Evolutionary conservation across 768 basidiomycete species (phyloP).

Genomic region (Lyophyllum atratum): DNA sequence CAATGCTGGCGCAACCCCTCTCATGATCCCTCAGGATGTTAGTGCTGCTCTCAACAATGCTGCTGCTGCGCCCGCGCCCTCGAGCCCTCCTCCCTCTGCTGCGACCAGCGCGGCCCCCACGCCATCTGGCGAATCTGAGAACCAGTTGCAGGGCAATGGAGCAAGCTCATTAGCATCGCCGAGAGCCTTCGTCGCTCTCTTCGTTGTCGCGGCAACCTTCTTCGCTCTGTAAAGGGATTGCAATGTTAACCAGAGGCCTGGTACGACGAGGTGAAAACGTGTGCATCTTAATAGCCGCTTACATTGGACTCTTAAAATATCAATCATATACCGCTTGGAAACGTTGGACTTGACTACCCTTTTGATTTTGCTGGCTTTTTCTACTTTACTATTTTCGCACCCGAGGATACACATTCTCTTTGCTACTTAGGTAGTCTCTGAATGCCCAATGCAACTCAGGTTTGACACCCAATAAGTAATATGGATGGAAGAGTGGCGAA

Average conservation of each 20-base stretch:
- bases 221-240: conserved; percentile 45
- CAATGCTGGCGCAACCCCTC: conserved; percentile 40
- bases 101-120: conserved; percentile 27
- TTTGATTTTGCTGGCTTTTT: conserved; percentile 23
- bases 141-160: conserved; percentile 44
- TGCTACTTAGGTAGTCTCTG: conserved; percentile 2
- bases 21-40: conserved; percentile 65
- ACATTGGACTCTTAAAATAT: conserved; percentile 32
- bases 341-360: conserved; percentile 20
- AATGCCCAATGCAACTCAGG: conserved; percentile 5
- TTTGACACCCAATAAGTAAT: conserved; percentile 2
- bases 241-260: conserved; percentile 1
- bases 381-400: conserved; percentile 16
- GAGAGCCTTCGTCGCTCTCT: conserved; percentile 47
- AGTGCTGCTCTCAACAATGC: conserved; percentile 43
- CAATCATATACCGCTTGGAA: conserved; percentile 30
- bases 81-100: conserved; percentile 24
- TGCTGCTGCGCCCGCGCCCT: conserved; percentile 24
- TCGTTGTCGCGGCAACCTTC: conserved; percentile 46
- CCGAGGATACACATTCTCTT: conserved; percentile 12
- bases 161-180: conserved; percentile 51
- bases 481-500: background rate
- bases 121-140: conserved; percentile 17
- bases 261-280: conserved; percentile 17
- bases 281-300: conserved; percentile 15